A percentile compares a stretch with the other conserved stretches of the same genome.
phyloP scores from a whole-genome alignment of 768 basidiomycete species.

The Cystobasidium ongulense region DNA sequence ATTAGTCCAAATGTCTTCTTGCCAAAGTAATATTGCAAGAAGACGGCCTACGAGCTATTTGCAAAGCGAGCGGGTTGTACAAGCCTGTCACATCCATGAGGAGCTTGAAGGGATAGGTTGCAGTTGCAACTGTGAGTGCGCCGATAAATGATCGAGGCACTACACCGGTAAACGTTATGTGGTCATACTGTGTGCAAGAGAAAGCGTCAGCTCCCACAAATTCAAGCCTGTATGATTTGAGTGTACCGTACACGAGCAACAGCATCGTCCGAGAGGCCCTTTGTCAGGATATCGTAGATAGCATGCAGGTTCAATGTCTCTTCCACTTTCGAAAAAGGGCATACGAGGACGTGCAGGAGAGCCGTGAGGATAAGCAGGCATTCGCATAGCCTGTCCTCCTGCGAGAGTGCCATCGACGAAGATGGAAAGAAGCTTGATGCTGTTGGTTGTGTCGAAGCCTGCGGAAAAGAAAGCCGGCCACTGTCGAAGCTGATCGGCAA shows the following conservation, averaged over 20 bases:
- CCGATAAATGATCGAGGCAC: conserved; percentile 82
- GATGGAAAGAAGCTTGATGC: background rate
- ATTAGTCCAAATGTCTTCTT: background rate
- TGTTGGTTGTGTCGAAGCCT: background rate
- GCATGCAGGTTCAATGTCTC: conserved; percentile 95
- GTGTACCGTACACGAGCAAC: conserved; percentile 51
- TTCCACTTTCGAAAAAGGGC: conserved; percentile 93
- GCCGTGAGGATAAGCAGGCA: conserved; percentile 32
- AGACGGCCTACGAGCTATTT: background rate
- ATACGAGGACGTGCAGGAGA: conserved; percentile 58
- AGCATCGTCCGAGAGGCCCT: conserved; percentile 52
- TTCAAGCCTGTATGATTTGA: background rate
- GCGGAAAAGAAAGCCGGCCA: no score
- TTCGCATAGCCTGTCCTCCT: conserved; percentile 8
- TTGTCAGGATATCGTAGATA: conserved; percentile 72
- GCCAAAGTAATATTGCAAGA: background rate
- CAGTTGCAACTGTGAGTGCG: conserved; percentile 59
- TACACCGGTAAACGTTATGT: conserved; percentile 75
- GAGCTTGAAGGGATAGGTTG: conserved; percentile 52
- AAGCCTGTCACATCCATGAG: conserved; percentile 45
- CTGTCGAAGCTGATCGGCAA: background rate
- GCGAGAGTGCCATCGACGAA: background rate
- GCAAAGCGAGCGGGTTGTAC: background rate
- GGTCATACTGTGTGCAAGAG: conserved; percentile 64
- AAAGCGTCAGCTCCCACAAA: conserved; percentile 12